These are phyloP conservation scores for Dothideomycetidae sp. DNA, from an alignment of 2,329 filamentous ascomycete species.

Conservation along the genomic window DNA sequence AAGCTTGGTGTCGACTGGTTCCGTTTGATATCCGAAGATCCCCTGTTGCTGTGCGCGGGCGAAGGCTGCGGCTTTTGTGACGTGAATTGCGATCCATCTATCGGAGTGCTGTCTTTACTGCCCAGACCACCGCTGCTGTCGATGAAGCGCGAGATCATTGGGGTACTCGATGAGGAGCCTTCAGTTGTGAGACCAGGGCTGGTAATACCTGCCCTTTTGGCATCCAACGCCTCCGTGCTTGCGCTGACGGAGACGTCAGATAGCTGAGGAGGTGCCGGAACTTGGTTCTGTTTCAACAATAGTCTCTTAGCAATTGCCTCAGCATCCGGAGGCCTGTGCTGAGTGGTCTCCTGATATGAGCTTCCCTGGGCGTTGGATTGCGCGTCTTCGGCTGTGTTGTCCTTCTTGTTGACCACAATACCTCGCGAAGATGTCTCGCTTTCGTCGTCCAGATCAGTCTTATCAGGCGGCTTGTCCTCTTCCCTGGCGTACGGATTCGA, in stretches of 20 bases:
- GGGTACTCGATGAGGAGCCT: constrained; percentile 16
- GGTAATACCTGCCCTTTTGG: constrained; percentile 23
- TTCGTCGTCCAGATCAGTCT: neutral
- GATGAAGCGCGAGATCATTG: constrained; percentile 33
- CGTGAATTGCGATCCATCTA: constrained; percentile 11
- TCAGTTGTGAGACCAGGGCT: neutral
- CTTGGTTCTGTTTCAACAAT: constrained; percentile 49
- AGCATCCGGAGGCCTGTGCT: constrained; percentile 35
- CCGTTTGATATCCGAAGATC: constrained; percentile 9
- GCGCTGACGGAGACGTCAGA: constrained; percentile 39
- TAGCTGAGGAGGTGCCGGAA: constrained; percentile 47
- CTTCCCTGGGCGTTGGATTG: neutral
- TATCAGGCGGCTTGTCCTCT: neutral
- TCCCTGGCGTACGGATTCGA: constrained; percentile 11
- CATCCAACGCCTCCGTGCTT: constrained; percentile 24
- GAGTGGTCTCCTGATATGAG: constrained; percentile 2
- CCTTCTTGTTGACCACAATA: constrained; percentile 1
- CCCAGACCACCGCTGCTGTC: constrained; percentile 18
- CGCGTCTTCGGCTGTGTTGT: neutral
- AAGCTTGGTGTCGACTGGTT: constrained; percentile 13
- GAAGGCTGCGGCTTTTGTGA: constrained; percentile 5
- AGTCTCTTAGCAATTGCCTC: constrained; percentile 54
- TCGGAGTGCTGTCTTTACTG: constrained; percentile 25
- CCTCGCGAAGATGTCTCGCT: neutral
- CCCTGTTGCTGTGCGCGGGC: constrained; percentile 4